Evolutionary conservation across 2,329 filamentous ascomycete genomes (phyloP).

Genomic region (Chrysoporthe cubensis): DNA sequence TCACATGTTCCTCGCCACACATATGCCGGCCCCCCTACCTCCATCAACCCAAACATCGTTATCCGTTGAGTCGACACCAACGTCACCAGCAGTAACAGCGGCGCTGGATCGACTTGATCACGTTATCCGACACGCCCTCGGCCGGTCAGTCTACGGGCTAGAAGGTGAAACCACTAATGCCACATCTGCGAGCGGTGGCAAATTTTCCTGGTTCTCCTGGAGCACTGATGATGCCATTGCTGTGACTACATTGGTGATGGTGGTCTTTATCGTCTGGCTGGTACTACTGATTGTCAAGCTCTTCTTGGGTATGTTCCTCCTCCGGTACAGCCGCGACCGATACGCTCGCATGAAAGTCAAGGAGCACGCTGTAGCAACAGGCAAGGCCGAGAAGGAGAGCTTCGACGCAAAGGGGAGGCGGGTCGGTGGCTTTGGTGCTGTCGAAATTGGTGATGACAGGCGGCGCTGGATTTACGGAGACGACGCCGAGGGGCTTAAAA

Average conservation of each 20-base stretch:
- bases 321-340: conserved; percentile 77
- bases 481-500: conserved; percentile 71
- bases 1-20: conserved; percentile 93
- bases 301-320: conserved; percentile 82
- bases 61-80: conserved; percentile 64
- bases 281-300: conserved; percentile 84
- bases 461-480: conserved; percentile 85
- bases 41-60: conserved; percentile 69
- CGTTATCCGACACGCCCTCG: conserved; percentile 76
- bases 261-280: conserved; percentile 84
- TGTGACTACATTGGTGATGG: conserved; percentile 77
- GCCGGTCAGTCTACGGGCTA: conserved; percentile 70
- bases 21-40: conserved; percentile 74
- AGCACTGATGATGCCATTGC: conserved; percentile 76
- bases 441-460: conserved; percentile 89
- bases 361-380: conserved; percentile 56
- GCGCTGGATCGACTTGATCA: conserved; percentile 80
- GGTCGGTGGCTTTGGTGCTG: conserved; percentile 79
- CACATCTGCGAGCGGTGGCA: conserved; percentile 38
- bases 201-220: conserved; percentile 55
- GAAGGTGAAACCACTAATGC: conserved; percentile 44
- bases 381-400: conserved; percentile 53
- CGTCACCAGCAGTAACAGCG: conserved; percentile 75
- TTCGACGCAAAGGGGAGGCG: conserved; percentile 75
- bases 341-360: conserved; percentile 80